A percentile compares a stretch with the other conserved stretches of the same genome.
Evolutionary conservation across 1,284 basidiomycete genomes (phyloP).

Genomic region (Microbotryum scabiosae): DNA sequence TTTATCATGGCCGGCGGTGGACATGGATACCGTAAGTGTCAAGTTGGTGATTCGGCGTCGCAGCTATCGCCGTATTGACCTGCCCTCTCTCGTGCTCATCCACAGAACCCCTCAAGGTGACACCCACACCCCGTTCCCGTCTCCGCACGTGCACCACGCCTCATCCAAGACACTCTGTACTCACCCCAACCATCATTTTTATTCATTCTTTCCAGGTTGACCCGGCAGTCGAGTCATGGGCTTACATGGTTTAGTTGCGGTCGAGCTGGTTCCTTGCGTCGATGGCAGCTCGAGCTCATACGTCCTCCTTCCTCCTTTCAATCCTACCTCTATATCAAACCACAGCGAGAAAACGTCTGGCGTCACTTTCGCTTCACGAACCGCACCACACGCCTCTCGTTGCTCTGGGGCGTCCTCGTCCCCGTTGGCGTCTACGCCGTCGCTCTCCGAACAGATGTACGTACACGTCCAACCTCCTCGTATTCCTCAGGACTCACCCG

Average conservation of each 20-base stretch:
- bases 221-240: conserved; percentile 29
- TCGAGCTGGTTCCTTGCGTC: not conserved
- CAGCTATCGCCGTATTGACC: not conserved
- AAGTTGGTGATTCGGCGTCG: not conserved
- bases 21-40: conserved; percentile 22
- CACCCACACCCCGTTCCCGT: not conserved
- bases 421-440: conserved; percentile 25
- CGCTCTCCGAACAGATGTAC: conserved; percentile 22
- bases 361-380: conserved; percentile 34
- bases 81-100: not conserved
- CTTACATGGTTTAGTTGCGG: conserved; percentile 17
- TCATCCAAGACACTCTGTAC: not conserved
- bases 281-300: no score
- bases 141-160: not conserved
- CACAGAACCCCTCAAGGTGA: conserved; percentile 25
- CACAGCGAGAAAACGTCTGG: conserved; percentile 29
- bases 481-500: not conserved
- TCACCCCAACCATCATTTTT: not conserved
- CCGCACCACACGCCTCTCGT: conserved; percentile 27
- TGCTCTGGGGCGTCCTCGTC: conserved; percentile 29
- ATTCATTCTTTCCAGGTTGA: conserved; percentile 9
- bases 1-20: conserved; percentile 25
- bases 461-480: not conserved
- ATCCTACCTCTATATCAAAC: no score
- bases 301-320: not conserved